phyloP scores from a whole-genome alignment of 306 rosid genomes.

The Vachellia collinsii region DNA sequence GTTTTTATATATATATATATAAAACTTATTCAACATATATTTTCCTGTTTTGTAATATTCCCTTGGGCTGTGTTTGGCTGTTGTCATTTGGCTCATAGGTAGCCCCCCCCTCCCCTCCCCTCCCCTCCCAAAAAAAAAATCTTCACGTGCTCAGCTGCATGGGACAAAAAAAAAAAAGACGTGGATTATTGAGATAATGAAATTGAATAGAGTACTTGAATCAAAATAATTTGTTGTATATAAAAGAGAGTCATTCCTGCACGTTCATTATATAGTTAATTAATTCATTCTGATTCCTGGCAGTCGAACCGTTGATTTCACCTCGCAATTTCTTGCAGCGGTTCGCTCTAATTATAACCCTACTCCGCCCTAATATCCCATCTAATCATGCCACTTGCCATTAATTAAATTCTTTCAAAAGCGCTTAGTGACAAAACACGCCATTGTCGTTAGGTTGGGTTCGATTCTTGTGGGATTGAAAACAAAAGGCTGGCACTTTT shows the following conservation, averaged over 20 bases:
- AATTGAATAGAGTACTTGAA: background rate
- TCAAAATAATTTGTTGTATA: background rate
- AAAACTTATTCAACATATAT: background rate
- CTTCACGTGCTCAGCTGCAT: background rate
- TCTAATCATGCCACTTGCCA: background rate
- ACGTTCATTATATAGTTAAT: background rate
- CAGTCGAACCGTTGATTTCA: background rate
- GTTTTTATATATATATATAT: too few relatives aligned
- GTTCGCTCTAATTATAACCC: slow-evolving; percentile 14
- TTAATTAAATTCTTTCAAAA: slow-evolving; percentile 1
- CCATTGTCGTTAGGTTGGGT: slow-evolving; percentile 8
- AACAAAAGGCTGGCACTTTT: background rate
- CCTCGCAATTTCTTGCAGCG: background rate
- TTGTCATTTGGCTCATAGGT: background rate
- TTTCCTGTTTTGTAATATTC: background rate
- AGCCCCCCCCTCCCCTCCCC: background rate
- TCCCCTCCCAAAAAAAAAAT: too few relatives aligned
- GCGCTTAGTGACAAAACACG: slow-evolving; percentile 1
- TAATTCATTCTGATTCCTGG: background rate
- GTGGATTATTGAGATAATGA: background rate
- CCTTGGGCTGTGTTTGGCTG: background rate
- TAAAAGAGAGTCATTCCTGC: background rate
- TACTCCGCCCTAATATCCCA: background rate
- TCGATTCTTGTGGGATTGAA: background rate
- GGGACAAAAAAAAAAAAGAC: background rate